Evolutionary conservation across 2,329 filamentous ascomycete species (phyloP).

Genomic region (Xylariaceae sp.): DNA sequence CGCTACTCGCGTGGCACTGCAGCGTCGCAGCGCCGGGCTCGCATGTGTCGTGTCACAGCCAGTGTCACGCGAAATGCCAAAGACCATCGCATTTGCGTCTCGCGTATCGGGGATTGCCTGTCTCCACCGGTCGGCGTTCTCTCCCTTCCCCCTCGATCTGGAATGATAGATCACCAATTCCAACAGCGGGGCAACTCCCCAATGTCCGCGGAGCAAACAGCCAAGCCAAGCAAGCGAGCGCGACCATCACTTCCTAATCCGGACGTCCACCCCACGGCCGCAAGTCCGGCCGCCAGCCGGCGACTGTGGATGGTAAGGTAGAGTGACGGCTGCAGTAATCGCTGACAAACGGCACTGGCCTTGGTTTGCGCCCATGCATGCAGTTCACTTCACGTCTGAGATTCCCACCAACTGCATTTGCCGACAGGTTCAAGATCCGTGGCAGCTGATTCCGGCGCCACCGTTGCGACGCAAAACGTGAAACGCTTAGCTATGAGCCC

Average conservation of each 20-base stretch:
- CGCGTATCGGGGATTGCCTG: not conserved
- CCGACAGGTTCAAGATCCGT: constrained; percentile 7
- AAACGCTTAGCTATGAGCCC: constrained; percentile 1
- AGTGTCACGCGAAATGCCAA: constrained; percentile 20
- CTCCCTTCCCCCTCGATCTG: no score
- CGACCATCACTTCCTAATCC: not conserved
- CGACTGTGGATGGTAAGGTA: no score
- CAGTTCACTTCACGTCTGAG: not conserved
- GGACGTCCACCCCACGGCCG: no score
- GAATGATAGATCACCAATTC: no score
- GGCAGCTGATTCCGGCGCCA: constrained; percentile 11
- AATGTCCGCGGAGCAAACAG: not conserved
- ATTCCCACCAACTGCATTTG: constrained; percentile 13
- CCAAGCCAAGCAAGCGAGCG: not conserved
- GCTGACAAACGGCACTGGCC: no score
- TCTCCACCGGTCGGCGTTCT: not conserved
- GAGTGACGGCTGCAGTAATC: no score
- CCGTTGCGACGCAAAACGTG: constrained; percentile 7
- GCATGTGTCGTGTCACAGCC: constrained; percentile 12
- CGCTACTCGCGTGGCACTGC: constrained; percentile 14
- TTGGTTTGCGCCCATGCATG: constrained; percentile 9
- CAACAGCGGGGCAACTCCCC: no score
- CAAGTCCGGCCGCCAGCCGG: not conserved
- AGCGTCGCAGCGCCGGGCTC: constrained; percentile 15
- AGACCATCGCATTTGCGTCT: constrained; percentile 24